A percentile compares a stretch with the other conserved stretches of the same genome.
Conservation (phyloP, 176 grass and related monocot genomes). For the Oryza nivara region DNA sequence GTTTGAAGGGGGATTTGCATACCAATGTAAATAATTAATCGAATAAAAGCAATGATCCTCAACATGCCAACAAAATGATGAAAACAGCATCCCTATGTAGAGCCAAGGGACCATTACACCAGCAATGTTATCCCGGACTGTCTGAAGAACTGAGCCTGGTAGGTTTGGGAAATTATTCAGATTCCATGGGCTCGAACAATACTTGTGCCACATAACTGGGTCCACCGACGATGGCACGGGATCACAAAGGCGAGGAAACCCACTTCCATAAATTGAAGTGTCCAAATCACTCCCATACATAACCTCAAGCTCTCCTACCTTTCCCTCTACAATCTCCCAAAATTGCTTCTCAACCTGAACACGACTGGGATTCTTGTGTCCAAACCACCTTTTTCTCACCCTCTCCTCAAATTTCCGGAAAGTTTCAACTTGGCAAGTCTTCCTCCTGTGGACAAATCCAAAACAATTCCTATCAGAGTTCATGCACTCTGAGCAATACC, state of each 20-base stretch:
- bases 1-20: conserved; percentile 19
- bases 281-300: conserved; percentile 97
- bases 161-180: conserved; percentile 96
- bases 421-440: conserved; percentile 58
- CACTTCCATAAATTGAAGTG: conserved; percentile 88
- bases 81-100: conserved; percentile 95
- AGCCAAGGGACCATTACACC: conserved; percentile 98
- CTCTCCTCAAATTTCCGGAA: conserved; percentile 73
- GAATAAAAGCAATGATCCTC: conserved; percentile 99
- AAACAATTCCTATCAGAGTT: conserved; percentile 83
- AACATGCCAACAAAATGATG: conserved; percentile 96
- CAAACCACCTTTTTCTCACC: conserved; percentile 83
- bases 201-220: conserved; percentile 54
- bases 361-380: conserved; percentile 56
- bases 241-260: conserved; percentile 75
- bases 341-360: conserved; percentile 88
- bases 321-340: conserved; percentile 97
- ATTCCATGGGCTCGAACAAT: conserved; percentile 83
- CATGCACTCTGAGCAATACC: conserved; percentile 89
- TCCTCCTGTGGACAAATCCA: conserved; percentile 73
- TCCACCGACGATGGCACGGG: conserved; percentile 53
- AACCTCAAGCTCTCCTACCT: conserved; percentile 77
- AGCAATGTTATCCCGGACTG: conserved; percentile 81
- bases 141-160: conserved; percentile 79
- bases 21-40: conserved; percentile 99